Evolutionary conservation across 2,329 filamentous ascomycete genomes (phyloP).

Genomic region (Ustulina deusta): DNA sequence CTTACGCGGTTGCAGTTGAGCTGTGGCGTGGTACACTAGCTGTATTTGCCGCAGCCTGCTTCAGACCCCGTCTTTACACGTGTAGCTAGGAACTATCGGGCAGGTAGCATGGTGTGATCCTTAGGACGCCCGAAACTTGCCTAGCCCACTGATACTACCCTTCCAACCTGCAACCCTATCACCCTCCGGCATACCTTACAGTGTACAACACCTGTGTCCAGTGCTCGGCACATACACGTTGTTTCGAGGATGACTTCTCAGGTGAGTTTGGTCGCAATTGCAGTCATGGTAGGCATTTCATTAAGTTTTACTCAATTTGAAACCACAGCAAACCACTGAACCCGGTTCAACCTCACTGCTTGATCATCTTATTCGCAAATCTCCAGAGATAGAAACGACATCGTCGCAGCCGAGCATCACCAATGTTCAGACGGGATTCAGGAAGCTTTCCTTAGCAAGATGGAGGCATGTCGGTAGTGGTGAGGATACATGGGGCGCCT

Average conservation of each 20-base stretch:
- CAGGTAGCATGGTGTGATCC: background rate
- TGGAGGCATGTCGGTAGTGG: background rate
- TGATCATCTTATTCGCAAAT: background rate
- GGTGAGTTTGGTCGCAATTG: background rate
- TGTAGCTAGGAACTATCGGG: too few species aligned
- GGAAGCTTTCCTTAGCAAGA: background rate
- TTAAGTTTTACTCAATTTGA: background rate
- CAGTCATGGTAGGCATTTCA: background rate
- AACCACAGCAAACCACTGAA: background rate
- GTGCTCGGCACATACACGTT: background rate
- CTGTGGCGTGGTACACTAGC: background rate
- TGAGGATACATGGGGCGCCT: background rate
- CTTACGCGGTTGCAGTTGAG: too few species aligned
- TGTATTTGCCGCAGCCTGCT: background rate
- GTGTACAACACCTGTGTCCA: background rate
- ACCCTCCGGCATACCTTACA: background rate
- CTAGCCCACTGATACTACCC: background rate
- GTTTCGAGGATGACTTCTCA: background rate
- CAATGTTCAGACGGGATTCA: background rate
- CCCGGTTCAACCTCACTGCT: background rate
- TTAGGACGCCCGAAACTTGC: background rate
- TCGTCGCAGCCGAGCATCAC: background rate
- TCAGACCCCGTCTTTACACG: background rate
- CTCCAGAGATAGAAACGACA: background rate
- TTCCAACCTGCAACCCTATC: background rate